These are phyloP conservation scores for Exsudoporus floridanus DNA, from an alignment of 1,284 basidiomycete genomes.

Conservation along the genomic window DNA sequence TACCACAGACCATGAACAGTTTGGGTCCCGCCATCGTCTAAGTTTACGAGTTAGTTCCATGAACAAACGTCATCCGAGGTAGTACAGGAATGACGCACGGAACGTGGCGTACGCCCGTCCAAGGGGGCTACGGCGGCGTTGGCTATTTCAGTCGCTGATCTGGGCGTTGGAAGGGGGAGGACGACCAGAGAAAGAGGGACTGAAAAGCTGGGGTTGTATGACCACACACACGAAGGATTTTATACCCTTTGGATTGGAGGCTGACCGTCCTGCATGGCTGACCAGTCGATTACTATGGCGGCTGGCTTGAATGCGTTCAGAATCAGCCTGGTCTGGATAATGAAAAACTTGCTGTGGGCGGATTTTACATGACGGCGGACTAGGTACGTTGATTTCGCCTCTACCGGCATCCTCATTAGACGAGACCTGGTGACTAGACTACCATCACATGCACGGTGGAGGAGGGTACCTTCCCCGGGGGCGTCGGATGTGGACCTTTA, in stretches of 20 bases:
- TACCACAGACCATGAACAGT: slow-evolving; percentile 10
- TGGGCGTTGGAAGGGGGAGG: neutral
- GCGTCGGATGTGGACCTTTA: too few species aligned
- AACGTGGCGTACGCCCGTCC: neutral
- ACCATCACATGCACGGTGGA: too few species aligned
- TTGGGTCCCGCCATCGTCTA: slow-evolving; percentile 3
- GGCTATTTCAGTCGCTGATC: neutral
- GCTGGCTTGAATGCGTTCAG: slow-evolving; percentile 3
- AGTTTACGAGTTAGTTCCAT: neutral
- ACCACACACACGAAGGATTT: neutral
- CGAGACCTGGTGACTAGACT: too few species aligned
- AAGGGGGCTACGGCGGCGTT: neutral
- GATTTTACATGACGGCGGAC: neutral
- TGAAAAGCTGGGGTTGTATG: neutral
- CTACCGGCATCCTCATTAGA: too few species aligned
- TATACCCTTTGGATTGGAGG: slow-evolving; percentile 7
- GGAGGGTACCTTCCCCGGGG: too few species aligned
- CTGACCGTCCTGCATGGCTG: slow-evolving; percentile 8
- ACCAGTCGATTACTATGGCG: neutral
- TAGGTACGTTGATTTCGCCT: neutral
- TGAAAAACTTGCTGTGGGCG: too few species aligned
- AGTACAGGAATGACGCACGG: slow-evolving; percentile 4
- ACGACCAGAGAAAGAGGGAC: neutral
- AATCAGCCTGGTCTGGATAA: neutral
- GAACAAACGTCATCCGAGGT: too few species aligned